Percentiles rank a stretch among this genome's conserved stretches.
These are phyloP conservation scores for Hypomyces perniciosus DNA, from an alignment of 2,329 filamentous ascomycete genomes.

Conservation along the genomic window DNA sequence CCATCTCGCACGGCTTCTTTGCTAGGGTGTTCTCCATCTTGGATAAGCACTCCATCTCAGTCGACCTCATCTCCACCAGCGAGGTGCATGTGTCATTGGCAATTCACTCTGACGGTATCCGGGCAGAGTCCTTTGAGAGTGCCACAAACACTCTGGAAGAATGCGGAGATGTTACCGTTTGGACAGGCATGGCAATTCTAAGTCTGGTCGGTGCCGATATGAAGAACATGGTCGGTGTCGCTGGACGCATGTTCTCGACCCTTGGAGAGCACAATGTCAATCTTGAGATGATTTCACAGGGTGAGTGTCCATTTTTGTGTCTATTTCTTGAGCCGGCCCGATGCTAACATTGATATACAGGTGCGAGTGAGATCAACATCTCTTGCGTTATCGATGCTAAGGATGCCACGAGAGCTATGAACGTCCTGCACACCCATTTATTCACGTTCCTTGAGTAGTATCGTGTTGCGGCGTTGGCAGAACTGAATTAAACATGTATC, in stretches of 20 bases:
- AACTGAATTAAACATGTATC: no score
- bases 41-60: constrained; percentile 78
- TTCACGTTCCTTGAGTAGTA: constrained; percentile 84
- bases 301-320: constrained; percentile 39
- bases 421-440: constrained; percentile 91
- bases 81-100: constrained; percentile 98
- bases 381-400: constrained; percentile 92
- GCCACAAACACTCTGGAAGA: constrained; percentile 68
- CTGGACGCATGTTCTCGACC: constrained; percentile 90
- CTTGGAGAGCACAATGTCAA: constrained; percentile 92
- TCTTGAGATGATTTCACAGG: constrained; percentile 99
- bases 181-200: constrained; percentile 90
- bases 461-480: no score
- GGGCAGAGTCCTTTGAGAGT: constrained; percentile 56
- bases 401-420: constrained; percentile 89
- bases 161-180: constrained; percentile 84
- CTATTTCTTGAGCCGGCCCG: neutral
- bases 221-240: constrained; percentile 95
- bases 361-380: constrained; percentile 98
- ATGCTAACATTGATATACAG: constrained; percentile 38
- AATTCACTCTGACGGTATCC: constrained; percentile 70
- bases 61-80: constrained; percentile 92
- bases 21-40: constrained; percentile 89
- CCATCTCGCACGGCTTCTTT: constrained; percentile 92
- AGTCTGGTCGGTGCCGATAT: constrained; percentile 92